Percentiles rank a stretch among this genome's conserved stretches.
These are phyloP conservation scores for Lunularia cruciata DNA, from an alignment of 225 moss, liverwort and hornwort genomes.

Conservation along the genomic window DNA sequence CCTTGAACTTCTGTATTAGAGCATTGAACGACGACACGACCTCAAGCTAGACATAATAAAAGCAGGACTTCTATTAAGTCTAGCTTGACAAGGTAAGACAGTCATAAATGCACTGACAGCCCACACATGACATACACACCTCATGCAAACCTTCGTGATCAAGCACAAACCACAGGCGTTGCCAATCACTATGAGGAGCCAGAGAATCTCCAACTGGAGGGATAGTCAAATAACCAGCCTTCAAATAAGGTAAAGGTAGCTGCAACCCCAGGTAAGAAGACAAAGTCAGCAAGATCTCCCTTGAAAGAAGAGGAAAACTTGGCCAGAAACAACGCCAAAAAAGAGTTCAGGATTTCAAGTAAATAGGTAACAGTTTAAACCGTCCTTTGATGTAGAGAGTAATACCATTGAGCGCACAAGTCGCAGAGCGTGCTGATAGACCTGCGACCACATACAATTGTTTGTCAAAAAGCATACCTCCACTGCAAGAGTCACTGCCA, in stretches of 20 bases:
- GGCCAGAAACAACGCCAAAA: not conserved
- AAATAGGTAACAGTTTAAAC: not conserved
- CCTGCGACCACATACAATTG: too few relatives aligned
- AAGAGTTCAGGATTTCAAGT: not conserved
- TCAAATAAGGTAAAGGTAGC: constrained; percentile 91
- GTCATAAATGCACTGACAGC: not conserved
- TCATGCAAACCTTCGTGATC: constrained; percentile 94
- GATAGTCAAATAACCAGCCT: constrained; percentile 86
- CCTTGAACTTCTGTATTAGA: too few relatives aligned
- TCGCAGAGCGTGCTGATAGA: constrained; percentile 87
- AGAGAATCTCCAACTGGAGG: constrained; percentile 80
- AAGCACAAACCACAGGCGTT: constrained; percentile 94
- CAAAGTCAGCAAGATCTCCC: not conserved
- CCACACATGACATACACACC: constrained; percentile 38
- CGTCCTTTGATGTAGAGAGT: not conserved
- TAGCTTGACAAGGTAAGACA: not conserved
- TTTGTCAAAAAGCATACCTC: too few relatives aligned
- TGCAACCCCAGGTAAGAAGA: constrained; percentile 36
- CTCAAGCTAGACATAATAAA: not conserved
- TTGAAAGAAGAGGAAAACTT: not conserved
- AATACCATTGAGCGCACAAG: constrained; percentile 88
- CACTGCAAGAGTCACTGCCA: too few relatives aligned
- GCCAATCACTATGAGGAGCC: constrained; percentile 94
- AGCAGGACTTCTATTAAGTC: too few relatives aligned
- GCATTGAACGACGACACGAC: too few relatives aligned